These are phyloP conservation scores for Asparagopsis taxiformis DNA, from an alignment of 31 red algal species.

Conservation along the genomic window DNA sequence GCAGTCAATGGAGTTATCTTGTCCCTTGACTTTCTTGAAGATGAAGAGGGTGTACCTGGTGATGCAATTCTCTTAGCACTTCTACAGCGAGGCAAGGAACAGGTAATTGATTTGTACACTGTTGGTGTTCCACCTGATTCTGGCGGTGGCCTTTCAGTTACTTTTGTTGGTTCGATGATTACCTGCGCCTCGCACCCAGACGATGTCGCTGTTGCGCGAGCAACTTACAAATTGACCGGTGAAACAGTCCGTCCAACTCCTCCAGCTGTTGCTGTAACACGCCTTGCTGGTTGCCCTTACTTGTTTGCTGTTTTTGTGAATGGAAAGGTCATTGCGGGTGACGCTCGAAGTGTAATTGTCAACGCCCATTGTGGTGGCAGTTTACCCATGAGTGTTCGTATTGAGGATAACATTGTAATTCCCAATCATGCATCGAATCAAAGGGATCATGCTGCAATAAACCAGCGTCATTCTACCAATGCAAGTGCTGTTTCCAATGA, in stretches of 20 bases:
- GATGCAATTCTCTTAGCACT: constrained; percentile 58
- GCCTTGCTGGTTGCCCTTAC: constrained; percentile 52
- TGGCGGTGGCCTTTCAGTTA: constrained; percentile 42
- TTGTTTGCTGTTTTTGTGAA: constrained; percentile 64
- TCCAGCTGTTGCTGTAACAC: constrained; percentile 40
- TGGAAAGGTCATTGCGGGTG: constrained; percentile 57
- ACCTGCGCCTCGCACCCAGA: constrained; percentile 42
- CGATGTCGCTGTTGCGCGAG: constrained; percentile 50
- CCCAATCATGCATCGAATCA: too few relatives aligned
- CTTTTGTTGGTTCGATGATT: constrained; percentile 36
- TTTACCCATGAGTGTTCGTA: constrained; percentile 1
- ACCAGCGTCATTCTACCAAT: too few relatives aligned
- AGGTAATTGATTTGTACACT: constrained; percentile 51
- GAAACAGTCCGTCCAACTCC: constrained; percentile 30
- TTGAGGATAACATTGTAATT: constrained; percentile 10
- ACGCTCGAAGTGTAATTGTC: constrained; percentile 42
- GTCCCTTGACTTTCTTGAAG: constrained; percentile 60
- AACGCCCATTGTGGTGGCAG: constrained; percentile 19
- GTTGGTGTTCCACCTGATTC: constrained; percentile 45
- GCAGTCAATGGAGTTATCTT: constrained; percentile 44
- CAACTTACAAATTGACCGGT: constrained; percentile 38
- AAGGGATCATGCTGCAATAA: too few relatives aligned
- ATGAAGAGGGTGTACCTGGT: constrained; percentile 37
- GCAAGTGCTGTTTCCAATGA: too few relatives aligned
- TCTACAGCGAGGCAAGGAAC: constrained; percentile 42